Conservation (phyloP, 345 rosid genomes). For the Eucalyptus cladocalyx region DNA sequence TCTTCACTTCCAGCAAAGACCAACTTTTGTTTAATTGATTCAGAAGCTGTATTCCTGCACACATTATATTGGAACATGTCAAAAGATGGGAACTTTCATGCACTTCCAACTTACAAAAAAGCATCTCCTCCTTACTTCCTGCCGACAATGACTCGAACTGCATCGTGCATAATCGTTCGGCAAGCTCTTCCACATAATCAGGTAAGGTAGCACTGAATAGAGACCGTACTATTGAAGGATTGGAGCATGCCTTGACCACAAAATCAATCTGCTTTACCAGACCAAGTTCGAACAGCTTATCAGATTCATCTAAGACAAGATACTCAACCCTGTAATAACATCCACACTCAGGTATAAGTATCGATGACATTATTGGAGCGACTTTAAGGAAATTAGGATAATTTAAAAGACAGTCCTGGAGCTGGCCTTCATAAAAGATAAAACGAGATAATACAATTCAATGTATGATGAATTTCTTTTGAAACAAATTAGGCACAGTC, state of each 20-base stretch:
- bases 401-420: neutral
- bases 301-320: constrained; percentile 96
- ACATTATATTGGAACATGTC: neutral
- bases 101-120: neutral
- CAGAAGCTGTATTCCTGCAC: constrained; percentile 79
- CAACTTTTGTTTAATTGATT: constrained; percentile 74
- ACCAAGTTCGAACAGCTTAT: constrained; percentile 91
- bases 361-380: neutral
- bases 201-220: constrained; percentile 97
- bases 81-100: neutral
- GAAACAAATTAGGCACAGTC: neutral
- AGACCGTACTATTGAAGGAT: constrained; percentile 73
- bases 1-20: constrained; percentile 91
- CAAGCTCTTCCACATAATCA: constrained; percentile 90
- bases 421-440: neutral
- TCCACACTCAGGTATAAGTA: neutral
- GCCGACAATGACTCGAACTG: constrained; percentile 86
- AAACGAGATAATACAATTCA: neutral
- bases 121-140: constrained; percentile 51
- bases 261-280: constrained; percentile 79
- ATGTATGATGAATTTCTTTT: neutral
- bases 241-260: constrained; percentile 87
- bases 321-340: constrained; percentile 60
- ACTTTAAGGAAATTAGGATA: neutral
- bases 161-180: constrained; percentile 96